These are phyloP conservation scores for Cardamine chenopodiifolia DNA, from an alignment of 345 rosid genomes.

Conservation along the genomic window DNA sequence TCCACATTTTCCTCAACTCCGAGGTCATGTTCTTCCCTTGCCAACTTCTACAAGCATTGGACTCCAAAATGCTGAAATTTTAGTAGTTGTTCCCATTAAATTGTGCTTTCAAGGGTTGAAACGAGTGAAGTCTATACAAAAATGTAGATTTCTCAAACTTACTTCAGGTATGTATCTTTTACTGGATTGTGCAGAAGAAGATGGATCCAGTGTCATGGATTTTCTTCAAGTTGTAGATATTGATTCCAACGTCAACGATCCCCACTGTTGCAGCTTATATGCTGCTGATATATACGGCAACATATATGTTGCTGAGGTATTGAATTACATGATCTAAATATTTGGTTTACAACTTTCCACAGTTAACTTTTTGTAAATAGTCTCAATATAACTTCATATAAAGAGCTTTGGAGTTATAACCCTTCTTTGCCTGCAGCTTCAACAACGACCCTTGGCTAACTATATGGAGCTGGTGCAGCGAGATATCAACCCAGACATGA, in stretches of 20 bases:
- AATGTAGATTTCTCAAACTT: neutral
- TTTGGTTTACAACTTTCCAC: constrained; percentile 28
- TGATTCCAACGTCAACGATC: constrained; percentile 69
- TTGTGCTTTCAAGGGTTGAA: constrained; percentile 10
- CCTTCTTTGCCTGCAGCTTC: constrained; percentile 55
- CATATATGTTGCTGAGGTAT: constrained; percentile 74
- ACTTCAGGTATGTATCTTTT: constrained; percentile 11
- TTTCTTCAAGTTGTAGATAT: constrained; percentile 59
- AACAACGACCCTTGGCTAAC: constrained; percentile 65
- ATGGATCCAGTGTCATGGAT: constrained; percentile 38
- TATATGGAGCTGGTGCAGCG: constrained; percentile 78
- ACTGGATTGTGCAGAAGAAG: constrained; percentile 56
- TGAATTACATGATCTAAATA: constrained; percentile 29
- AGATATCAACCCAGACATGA: constrained; percentile 77
- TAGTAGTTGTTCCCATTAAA: neutral
- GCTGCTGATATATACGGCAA: constrained; percentile 70
- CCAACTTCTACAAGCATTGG: constrained; percentile 6
- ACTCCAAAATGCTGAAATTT: constrained; percentile 6
- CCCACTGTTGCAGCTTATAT: constrained; percentile 72
- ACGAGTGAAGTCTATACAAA: constrained; percentile 1
- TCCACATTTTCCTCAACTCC: neutral
- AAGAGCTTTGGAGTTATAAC: neutral
- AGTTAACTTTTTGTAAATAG: neutral
- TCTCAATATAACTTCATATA: constrained; percentile 2
- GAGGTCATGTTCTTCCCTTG: constrained; percentile 2